These are phyloP conservation scores for Globisporangium spiculum DNA, from an alignment of 352 stramenopile species.

Conservation along the genomic window DNA sequence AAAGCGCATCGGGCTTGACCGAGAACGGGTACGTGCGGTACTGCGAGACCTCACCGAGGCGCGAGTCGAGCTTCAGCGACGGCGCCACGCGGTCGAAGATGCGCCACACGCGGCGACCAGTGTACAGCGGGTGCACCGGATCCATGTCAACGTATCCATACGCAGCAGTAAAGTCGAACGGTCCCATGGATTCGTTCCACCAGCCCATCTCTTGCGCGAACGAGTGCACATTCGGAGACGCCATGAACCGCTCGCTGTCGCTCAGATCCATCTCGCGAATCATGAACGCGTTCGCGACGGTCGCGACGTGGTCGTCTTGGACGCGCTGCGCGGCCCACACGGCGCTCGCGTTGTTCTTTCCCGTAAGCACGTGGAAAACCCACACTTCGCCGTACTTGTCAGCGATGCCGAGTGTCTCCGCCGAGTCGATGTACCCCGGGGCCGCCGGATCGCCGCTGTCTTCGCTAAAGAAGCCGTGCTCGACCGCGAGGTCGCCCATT, in stretches of 20 bases:
- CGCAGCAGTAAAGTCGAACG: conserved; percentile 47
- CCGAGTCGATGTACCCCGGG: conserved; percentile 68
- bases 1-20: conserved; percentile 58
- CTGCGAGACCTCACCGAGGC: conserved; percentile 55
- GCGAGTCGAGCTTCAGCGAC: conserved; percentile 70
- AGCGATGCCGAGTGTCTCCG: conserved; percentile 83
- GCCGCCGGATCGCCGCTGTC: conserved; percentile 62
- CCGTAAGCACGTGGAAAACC: conserved; percentile 94
- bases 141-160: conserved; percentile 35
- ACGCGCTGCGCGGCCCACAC: conserved; percentile 94
- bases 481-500: conserved; percentile 91
- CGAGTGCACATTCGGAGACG: conserved; percentile 81
- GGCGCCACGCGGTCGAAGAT: conserved; percentile 79
- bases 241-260: conserved; percentile 84
- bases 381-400: conserved; percentile 89
- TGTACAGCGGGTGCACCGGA: conserved; percentile 65
- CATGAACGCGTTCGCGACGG: conserved; percentile 92
- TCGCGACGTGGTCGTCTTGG: conserved; percentile 85
- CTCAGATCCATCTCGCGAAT: conserved; percentile 87
- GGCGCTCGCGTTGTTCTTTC: conserved; percentile 77
- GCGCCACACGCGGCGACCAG: conserved; percentile 86
- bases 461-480: conserved; percentile 94
- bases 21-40: conserved; percentile 90
- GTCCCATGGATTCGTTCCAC: conserved; percentile 54
- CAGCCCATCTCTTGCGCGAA: conserved; percentile 85